Conservation (phyloP, 2,329 filamentous ascomycete genomes). For the Calonectria pseudoturangicola region DNA sequence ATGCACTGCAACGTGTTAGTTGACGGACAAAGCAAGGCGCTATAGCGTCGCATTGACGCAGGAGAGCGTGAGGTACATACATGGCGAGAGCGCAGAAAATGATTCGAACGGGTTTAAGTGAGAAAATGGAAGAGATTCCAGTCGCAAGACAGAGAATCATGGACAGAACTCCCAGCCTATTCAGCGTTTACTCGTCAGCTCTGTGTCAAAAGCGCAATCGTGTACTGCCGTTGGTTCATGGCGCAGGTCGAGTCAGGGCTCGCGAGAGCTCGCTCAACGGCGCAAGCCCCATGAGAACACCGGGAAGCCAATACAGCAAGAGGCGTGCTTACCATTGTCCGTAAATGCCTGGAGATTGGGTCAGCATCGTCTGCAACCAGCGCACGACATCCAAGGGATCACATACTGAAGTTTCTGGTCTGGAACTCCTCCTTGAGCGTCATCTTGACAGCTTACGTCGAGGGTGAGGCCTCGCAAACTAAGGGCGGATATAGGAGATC, state of each 20-base stretch:
- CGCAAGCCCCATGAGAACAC: conserved; percentile 27
- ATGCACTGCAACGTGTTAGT: conserved; percentile 70
- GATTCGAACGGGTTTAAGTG: conserved; percentile 68
- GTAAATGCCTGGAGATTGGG: conserved; percentile 76
- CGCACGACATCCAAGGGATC: conserved; percentile 36
- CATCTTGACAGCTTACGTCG: conserved; percentile 71
- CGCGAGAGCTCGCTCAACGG: conserved; percentile 43
- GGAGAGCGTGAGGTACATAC: conserved; percentile 62
- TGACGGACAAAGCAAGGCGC: conserved; percentile 53
- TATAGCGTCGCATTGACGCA: conserved; percentile 15
- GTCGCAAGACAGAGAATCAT: conserved; percentile 83
- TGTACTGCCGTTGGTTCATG: conserved; percentile 21
- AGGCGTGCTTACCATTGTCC: conserved; percentile 80
- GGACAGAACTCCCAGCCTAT: conserved; percentile 80
- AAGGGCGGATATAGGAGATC: conserved; percentile 33
- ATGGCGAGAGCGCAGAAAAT: conserved; percentile 72
- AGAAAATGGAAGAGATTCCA: conserved; percentile 81
- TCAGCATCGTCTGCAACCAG: conserved; percentile 56
- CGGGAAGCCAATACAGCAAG: conserved; percentile 6
- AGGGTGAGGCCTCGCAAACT: conserved; percentile 46
- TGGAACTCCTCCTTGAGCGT: conserved; percentile 83
- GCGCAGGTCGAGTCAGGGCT: conserved; percentile 21
- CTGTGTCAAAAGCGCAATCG: conserved; percentile 25
- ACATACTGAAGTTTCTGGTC: conserved; percentile 84
- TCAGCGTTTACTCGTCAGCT: conserved; percentile 39